Percentiles rank a stretch among this genome's conserved stretches.
phyloP scores from a whole-genome alignment of 2,329 filamentous ascomycete genomes.

The Pochonia chlamydosporia region DNA sequence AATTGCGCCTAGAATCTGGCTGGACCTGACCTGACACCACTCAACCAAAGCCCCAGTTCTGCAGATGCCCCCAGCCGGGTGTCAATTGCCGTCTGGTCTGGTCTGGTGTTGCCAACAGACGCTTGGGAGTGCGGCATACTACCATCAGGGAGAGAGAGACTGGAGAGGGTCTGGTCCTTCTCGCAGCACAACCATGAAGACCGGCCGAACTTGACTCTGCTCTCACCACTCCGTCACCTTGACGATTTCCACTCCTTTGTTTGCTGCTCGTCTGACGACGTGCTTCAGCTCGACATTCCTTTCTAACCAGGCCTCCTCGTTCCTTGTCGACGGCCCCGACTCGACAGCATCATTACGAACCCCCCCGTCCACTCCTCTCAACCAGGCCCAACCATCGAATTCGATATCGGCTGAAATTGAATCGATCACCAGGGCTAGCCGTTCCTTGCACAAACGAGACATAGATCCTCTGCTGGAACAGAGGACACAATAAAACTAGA shows the following conservation, averaged over 20 bases:
- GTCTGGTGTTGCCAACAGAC: no score
- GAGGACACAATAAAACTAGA: neutral
- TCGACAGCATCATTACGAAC: neutral
- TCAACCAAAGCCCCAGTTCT: no score
- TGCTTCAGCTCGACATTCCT: neutral
- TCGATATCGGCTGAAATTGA: neutral
- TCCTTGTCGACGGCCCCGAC: neutral
- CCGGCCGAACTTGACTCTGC: neutral
- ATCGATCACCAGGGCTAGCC: neutral
- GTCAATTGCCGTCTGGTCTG: no score
- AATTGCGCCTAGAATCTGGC: no score
- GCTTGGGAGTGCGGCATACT: neutral
- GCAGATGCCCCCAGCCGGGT: no score
- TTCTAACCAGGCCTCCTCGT: neutral
- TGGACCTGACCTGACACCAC: no score
- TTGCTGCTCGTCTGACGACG: neutral
- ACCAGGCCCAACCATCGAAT: no score
- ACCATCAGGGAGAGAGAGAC: no score
- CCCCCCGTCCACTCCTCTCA: neutral
- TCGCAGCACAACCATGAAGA: neutral
- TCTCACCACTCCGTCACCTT: neutral
- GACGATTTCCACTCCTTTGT: slow-evolving; percentile 8
- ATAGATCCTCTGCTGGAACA: neutral
- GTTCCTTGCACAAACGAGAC: neutral
- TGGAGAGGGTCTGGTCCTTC: no score